Evolutionary conservation across 176 grass and related monocot species (phyloP).

Genomic region (Thinopyrum elongatum): DNA sequence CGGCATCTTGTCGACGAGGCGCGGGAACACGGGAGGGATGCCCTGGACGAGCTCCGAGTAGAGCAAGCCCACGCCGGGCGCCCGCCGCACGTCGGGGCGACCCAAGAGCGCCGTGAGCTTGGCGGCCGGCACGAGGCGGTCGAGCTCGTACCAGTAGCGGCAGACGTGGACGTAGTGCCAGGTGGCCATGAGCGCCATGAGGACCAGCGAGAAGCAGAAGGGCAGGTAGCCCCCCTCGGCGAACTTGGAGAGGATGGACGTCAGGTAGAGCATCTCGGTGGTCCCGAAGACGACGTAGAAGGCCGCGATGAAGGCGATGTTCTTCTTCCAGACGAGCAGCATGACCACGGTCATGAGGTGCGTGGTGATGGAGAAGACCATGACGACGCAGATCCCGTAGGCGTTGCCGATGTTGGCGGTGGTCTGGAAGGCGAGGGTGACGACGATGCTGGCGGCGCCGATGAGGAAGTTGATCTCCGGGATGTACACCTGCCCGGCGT

Average conservation of each 20-base stretch:
- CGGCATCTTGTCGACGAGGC: conserved; percentile 53
- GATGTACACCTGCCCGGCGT: conserved; percentile 84
- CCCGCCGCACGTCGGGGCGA: conserved; percentile 16
- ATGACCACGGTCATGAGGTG: conserved; percentile 59
- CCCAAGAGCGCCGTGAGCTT: conserved; percentile 20
- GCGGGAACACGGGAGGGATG: conserved; percentile 55
- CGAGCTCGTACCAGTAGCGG: conserved; percentile 39
- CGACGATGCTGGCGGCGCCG: conserved; percentile 48
- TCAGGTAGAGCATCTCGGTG: conserved; percentile 54
- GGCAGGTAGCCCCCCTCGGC: conserved; percentile 50
- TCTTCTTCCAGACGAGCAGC: conserved; percentile 69
- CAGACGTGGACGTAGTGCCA: conserved; percentile 55
- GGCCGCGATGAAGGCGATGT: conserved; percentile 24
- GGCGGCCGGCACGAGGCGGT: background rate
- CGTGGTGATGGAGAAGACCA: conserved; percentile 62
- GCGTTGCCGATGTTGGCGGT: conserved; percentile 61
- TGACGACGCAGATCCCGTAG: conserved; percentile 64
- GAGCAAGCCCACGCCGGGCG: conserved; percentile 57
- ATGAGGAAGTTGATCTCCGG: conserved; percentile 78
- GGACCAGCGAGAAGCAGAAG: conserved; percentile 32
- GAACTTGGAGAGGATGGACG: conserved; percentile 61
- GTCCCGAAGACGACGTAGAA: conserved; percentile 46
- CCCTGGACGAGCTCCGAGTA: conserved; percentile 65
- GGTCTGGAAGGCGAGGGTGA: conserved; percentile 57
- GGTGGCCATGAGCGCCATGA: conserved; percentile 52